These are phyloP conservation scores for Phellopilus nigrolimitatus DNA, from an alignment of 1,284 basidiomycete species.

Conservation along the genomic window DNA sequence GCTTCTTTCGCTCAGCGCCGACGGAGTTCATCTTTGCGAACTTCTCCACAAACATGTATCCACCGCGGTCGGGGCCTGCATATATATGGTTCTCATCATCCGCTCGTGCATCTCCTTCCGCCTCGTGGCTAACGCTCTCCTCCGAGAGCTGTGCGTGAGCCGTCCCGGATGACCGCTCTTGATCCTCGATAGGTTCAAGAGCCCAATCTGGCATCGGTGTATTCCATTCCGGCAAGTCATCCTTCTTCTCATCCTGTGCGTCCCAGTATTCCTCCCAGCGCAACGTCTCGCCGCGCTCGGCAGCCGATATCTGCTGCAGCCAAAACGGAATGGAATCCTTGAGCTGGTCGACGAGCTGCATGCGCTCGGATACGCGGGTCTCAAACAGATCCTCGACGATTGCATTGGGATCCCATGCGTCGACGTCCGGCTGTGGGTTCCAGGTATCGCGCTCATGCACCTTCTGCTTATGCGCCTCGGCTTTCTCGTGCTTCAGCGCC, in stretches of 20 bases:
- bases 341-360: conserved; percentile 40
- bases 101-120: not conserved
- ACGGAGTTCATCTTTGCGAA: conserved; percentile 39
- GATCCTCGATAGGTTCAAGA: not conserved
- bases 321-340: conserved; percentile 44
- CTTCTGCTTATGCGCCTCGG: conserved; percentile 5
- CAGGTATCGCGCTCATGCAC: conserved; percentile 5
- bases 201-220: conserved; percentile 12
- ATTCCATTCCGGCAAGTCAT: conserved; percentile 16
- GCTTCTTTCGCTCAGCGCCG: conserved; percentile 34
- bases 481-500: conserved; percentile 26
- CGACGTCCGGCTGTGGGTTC: conserved; percentile 10
- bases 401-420: conserved; percentile 14
- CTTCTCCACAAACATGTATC: conserved; percentile 42
- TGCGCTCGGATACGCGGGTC: conserved; percentile 42
- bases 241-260: conserved; percentile 25
- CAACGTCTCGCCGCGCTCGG: conserved; percentile 40
- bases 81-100: too few species aligned
- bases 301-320: conserved; percentile 47
- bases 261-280: conserved; percentile 49
- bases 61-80: conserved; percentile 18
- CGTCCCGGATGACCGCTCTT: not conserved
- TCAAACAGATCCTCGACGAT: conserved; percentile 30
- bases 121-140: conserved; percentile 3
- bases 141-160: not conserved